Percentiles rank a stretch among this genome's conserved stretches.
Conservation (phyloP, 306 rosid genomes). For the Delonix regia region DNA sequence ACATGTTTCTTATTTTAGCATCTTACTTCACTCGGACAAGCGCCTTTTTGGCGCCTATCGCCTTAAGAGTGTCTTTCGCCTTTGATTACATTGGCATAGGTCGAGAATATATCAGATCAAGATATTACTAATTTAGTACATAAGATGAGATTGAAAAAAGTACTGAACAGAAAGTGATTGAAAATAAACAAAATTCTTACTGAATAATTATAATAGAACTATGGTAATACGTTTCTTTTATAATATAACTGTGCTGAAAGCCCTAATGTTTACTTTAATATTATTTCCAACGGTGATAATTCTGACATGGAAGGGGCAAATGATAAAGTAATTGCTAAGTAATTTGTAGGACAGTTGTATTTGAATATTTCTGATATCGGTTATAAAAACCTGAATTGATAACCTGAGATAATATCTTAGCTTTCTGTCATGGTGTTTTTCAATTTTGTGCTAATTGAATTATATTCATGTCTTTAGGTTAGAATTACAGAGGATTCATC, state of each 20-base stretch:
- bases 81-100: no score
- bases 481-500: conserved; percentile 76
- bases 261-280: not conserved
- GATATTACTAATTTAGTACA: not conserved
- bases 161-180: not conserved
- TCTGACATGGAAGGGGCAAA: not conserved
- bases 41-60: no score
- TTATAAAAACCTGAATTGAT: not conserved
- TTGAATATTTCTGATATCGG: not conserved
- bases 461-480: conserved; percentile 56
- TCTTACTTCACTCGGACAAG: no score
- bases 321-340: not conserved
- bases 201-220: not conserved
- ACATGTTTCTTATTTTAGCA: no score
- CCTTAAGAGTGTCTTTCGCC: no score
- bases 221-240: not conserved
- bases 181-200: not conserved
- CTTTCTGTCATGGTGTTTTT: conserved; percentile 20
- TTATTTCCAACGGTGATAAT: not conserved
- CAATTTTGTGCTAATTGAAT: conserved; percentile 27
- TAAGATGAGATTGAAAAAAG: not conserved
- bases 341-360: not conserved
- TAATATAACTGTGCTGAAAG: not conserved
- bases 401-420: conserved; percentile 6
- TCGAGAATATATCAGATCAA: not conserved